Evolutionary conservation across 768 basidiomycete genomes (phyloP), one percentile per base, ranked within the genome.

Genomic region (Russula foetens): DNA sequence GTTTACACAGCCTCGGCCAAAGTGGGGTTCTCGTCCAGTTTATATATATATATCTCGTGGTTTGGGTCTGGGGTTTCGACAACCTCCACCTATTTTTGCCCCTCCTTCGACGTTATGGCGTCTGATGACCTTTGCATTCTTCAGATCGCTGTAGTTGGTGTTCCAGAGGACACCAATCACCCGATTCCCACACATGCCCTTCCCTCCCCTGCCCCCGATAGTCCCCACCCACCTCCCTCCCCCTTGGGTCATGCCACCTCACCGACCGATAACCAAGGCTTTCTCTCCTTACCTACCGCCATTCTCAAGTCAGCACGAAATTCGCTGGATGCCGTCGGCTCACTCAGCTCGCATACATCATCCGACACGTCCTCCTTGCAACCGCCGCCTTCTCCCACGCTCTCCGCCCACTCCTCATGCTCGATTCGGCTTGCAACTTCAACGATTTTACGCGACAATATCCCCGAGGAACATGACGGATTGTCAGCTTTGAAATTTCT

Each of bases 361-460:
- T 77, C 74, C 0, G 75, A 78, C n/a, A 79, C 47, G 75, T 73
- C 39, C 28, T 39, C 68, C 45, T 17, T 33, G 48, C 73, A 74
- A 24, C 78, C 71, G 0, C 90, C 90, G 0, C 88, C 90, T 0
- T 92, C 90, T 0, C 90, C 90, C 1, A 90, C 90, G 0, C 76
- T 89, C 11, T 89, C 90, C 0, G 81, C 77, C 3, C 63, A 50
- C 33, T 68, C 66, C 17, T 79, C 76, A 17, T 87, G 86, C 3
- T 82, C 82, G 0, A 78, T 81, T 0, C 81, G 84, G 35, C 89
- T 86, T 60, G 71, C 69, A 33, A 79, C 81, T 3, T 75, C 84
- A 7, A 73, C 83, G 4, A 77, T 78, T 4, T 69, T 92, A 49
- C 82, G 90, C 39, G 81, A 85, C 45, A 91, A 90, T 67, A 78